These are phyloP conservation scores for Tetracentron sinense DNA, from an alignment of 164 flowering plant genomes.

Conservation along the genomic window DNA sequence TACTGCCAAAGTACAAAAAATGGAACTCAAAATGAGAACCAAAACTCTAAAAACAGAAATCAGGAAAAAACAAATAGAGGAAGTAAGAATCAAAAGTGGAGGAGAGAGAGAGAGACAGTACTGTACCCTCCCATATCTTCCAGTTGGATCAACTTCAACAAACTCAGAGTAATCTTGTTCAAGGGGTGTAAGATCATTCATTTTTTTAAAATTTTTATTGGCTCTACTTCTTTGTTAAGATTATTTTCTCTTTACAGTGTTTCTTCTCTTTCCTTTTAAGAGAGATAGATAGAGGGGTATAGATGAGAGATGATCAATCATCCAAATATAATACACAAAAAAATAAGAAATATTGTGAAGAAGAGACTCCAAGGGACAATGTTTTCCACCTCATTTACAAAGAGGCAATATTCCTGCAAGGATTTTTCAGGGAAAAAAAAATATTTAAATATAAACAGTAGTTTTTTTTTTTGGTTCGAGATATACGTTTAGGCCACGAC, in stretches of 20 bases:
- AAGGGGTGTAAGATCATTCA: slow-evolving; percentile 35
- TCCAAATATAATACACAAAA: neutral
- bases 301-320: neutral
- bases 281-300: no score
- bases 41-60: neutral
- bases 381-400: neutral
- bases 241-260: neutral
- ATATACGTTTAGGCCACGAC: no score
- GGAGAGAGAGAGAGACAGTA: neutral
- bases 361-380: neutral
- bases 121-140: slow-evolving; percentile 92
- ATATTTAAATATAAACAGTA: no score
- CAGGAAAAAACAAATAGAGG: neutral
- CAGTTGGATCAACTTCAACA: slow-evolving; percentile 95
- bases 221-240: neutral
- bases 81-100: neutral
- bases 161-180: slow-evolving; percentile 53
- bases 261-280: neutral
- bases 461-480: no score
- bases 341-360: neutral
- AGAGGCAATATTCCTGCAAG: neutral
- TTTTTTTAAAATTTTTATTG: slow-evolving; percentile 15
- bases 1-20: slow-evolving; percentile 64
- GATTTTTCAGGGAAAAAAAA: no score
- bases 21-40: slow-evolving; percentile 2